A percentile compares a stretch with the other conserved stretches of the same genome.
phyloP scores from a whole-genome alignment of 1,284 basidiomycete genomes.

The Cryptococcus sp. region DNA sequence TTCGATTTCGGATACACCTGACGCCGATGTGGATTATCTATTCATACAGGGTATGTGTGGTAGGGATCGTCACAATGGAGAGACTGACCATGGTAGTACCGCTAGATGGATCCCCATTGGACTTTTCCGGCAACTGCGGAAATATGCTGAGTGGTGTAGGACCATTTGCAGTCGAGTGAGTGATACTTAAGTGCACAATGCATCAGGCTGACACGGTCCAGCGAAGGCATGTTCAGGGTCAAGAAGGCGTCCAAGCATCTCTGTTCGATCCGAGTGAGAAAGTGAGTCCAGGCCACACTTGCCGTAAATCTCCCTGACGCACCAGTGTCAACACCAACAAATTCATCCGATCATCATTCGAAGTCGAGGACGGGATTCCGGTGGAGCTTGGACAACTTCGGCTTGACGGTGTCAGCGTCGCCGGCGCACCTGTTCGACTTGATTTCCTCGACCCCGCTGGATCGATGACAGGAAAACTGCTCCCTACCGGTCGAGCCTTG shows the following conservation, averaged over 20 bases:
- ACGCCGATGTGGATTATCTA: conserved; percentile 28
- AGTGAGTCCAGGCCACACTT: conserved; percentile 10
- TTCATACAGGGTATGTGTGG: conserved; percentile 23
- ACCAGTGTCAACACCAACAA: conserved; percentile 56
- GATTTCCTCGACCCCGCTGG: conserved; percentile 63
- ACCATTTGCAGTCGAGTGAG: conserved; percentile 30
- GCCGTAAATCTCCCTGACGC: conserved; percentile 5
- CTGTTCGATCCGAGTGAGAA: conserved; percentile 8
- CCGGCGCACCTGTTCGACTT: conserved; percentile 59
- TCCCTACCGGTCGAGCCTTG: conserved; percentile 56
- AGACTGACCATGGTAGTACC: conserved; percentile 12
- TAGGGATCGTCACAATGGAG: background rate
- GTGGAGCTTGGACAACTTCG: conserved; percentile 26
- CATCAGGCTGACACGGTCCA: conserved; percentile 2
- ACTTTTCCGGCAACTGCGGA: conserved; percentile 32
- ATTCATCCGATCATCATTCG: conserved; percentile 61
- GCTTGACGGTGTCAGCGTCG: conserved; percentile 62
- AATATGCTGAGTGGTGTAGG: conserved; percentile 34
- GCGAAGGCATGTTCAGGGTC: conserved; percentile 11
- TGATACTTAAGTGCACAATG: background rate
- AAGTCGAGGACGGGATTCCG: conserved; percentile 42
- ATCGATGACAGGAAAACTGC: conserved; percentile 61
- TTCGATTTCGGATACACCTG: conserved; percentile 37
- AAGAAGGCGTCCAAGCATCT: background rate
- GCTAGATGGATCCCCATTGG: conserved; percentile 11